Percentiles rank a stretch among this genome's conserved stretches.
These are phyloP conservation scores for Stagonosporopsis rhizophila DNA, from an alignment of 2,329 filamentous ascomycete species.

Conservation along the genomic window DNA sequence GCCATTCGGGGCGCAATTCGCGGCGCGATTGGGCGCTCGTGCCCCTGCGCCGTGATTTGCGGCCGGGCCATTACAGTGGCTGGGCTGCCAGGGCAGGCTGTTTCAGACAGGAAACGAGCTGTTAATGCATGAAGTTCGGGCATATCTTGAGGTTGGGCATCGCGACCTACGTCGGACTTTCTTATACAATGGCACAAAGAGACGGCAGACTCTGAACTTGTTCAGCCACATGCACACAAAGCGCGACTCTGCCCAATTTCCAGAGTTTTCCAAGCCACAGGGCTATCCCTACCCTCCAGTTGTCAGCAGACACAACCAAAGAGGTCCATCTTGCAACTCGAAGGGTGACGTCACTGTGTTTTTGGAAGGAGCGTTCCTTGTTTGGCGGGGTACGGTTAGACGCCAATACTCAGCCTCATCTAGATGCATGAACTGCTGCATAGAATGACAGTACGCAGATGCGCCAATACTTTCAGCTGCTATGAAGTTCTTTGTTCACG, in stretches of 20 bases:
- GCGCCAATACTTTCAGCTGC: background rate
- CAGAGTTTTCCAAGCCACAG: conserved; percentile 13
- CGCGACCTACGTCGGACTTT: background rate
- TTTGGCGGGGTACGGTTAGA: background rate
- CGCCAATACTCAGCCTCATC: conserved; percentile 23
- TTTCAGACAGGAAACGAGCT: conserved; percentile 11
- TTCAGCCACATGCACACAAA: background rate
- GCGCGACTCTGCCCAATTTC: conserved; percentile 11
- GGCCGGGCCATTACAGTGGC: conserved; percentile 10
- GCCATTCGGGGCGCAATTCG: conserved; percentile 3
- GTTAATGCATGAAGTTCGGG: conserved; percentile 8
- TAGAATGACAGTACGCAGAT: background rate
- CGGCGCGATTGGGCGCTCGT: conserved; percentile 4
- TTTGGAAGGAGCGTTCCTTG: background rate
- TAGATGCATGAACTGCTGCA: conserved; percentile 14
- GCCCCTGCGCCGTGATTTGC: conserved; percentile 18
- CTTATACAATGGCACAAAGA: conserved; percentile 15
- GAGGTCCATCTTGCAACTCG: conserved; percentile 19
- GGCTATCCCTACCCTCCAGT: conserved; percentile 29
- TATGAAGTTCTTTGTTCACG: background rate
- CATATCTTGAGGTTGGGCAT: conserved; percentile 15
- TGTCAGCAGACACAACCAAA: conserved; percentile 25
- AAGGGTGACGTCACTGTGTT: conserved; percentile 31
- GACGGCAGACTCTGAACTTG: too few relatives aligned
- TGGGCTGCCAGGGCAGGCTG: conserved; percentile 3